Base-by-base conservation (phyloP, 352 stramenopile species). In the Phytopythium helicoides region DNA sequence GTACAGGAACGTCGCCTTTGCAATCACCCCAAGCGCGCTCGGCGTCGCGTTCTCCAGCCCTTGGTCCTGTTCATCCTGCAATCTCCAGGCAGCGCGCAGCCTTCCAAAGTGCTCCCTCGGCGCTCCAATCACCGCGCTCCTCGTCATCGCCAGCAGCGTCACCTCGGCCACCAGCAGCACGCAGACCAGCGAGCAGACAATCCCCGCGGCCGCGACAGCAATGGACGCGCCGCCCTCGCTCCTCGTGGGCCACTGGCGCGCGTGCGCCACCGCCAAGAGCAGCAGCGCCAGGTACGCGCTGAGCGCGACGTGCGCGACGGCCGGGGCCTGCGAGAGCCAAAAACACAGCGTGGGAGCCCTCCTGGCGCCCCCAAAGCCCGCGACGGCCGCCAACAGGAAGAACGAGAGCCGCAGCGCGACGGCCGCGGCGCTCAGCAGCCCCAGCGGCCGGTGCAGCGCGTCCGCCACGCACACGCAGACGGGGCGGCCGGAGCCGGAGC, bases 221-320 rank as follows among this genome's bases (percentile, higher is more conserved):
- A 37, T 6, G 8, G 23, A 9, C 19, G 22, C 3, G 21, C 21
- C 26, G 16, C 5, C 7, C 14, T 14, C 11, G 15, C 21, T 22
- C 28, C 35, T 16, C 23, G 8, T 36, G 31, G 62, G 47, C 66
- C 68, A 78, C 18, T 50, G 59, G 12, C 58, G 47, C 37, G 37
- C 25, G 40, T 63, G 52, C 46, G 54, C 53, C 16, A 76, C 34
- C 11, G 36, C 50, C 11, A 67, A 42, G 46, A 60, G 56, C 26
- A 75, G 71, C 35, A 78, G 56, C 50, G 63, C 50, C 52, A 78
- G 38, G 51, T 78, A 73, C 45, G 65, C 55, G 44, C 56, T 19
- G n/a, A 76, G 47, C 28, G 26, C 44, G 10, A 52, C 45, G 28
- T 68, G 40, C 21, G 50, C 57, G 31, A 66, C 65, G 45, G 49